Base-by-base conservation (phyloP, 148 eudicot genomes). In the Rhododendron molle region DNA sequence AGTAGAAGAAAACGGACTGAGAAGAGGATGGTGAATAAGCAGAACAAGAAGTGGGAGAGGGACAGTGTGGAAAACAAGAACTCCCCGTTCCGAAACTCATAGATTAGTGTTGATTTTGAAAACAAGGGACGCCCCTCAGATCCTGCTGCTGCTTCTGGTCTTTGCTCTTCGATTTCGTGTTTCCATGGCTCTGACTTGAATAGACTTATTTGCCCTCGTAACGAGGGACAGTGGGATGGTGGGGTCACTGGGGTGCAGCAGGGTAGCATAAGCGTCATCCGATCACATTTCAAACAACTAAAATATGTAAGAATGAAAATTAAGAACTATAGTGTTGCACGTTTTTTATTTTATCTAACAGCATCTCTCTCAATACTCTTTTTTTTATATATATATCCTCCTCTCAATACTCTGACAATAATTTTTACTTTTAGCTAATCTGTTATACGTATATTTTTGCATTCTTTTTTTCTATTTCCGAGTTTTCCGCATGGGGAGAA, bases 21-120 rank as follows among this genome's bases (percentile, higher is more conserved):
- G 89, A 82, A 13, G 90, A 87, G 77, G 78, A 86, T 1, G 88
- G 81, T 2, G 92, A 84, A 83, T 77, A 52, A 76, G 90, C 30
- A 38, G 72, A 44, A 52, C 46, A 83, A 71, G 80, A 87, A 80
- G 88, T 90, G 58, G 89, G 86, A 76, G 89, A 89, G 23, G 90
- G 93, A 49, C 90, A 82, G 86, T 91, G 90, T 9, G 88, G 76
- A 69, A 88, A 91, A 88, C 86, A 88, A 81, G 88, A 89, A 83
- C 90, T 93, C 86, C 90, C 92, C 90, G 88, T 88, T 74, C 73
- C 81, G 78, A 88, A 91, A n/a, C 46, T 86, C 87, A 83, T 78
- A 71, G 84, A 28, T 88, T 60, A 81, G 74, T 13, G 11, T 81
- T 28, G 30, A 30, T 71, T 50, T 15, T 4, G 65, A 73, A n/a